Evolutionary conservation across 345 rosid genomes (phyloP).

Genomic region (Citrus trifoliata): DNA sequence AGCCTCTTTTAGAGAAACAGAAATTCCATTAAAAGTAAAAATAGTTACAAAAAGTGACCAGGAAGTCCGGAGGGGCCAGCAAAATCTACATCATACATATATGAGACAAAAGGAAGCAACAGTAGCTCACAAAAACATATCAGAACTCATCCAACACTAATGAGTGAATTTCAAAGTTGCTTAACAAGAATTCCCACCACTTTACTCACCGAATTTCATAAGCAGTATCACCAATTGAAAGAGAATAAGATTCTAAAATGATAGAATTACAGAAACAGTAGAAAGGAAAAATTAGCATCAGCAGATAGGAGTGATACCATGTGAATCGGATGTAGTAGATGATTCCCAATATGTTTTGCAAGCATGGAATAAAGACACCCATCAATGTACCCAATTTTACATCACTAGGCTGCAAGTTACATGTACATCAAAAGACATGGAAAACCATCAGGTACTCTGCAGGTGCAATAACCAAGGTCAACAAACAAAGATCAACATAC

Average conservation of each 20-base stretch:
- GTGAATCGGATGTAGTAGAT: constrained; percentile 97
- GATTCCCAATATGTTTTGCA: constrained; percentile 98
- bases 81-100: background rate
- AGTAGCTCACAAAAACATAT: background rate
- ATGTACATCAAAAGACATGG: constrained; percentile 22
- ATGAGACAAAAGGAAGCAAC: background rate
- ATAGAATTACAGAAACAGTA: background rate
- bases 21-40: background rate
- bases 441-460: constrained; percentile 21
- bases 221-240: background rate
- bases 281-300: background rate
- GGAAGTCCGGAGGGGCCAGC: background rate
- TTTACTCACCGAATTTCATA: background rate
- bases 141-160: background rate
- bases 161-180: background rate
- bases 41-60: background rate
- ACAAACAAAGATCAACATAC: background rate
- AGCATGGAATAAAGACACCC: constrained; percentile 98
- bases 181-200: background rate
- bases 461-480: constrained; percentile 5
- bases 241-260: background rate
- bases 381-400: constrained; percentile 92
- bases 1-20: background rate
- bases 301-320: constrained; percentile 50
- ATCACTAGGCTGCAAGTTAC: constrained; percentile 56